Evolutionary conservation across 768 basidiomycete genomes (phyloP), one percentile per base, ranked within the genome.

Genomic region (Neoboletus magnificus): DNA sequence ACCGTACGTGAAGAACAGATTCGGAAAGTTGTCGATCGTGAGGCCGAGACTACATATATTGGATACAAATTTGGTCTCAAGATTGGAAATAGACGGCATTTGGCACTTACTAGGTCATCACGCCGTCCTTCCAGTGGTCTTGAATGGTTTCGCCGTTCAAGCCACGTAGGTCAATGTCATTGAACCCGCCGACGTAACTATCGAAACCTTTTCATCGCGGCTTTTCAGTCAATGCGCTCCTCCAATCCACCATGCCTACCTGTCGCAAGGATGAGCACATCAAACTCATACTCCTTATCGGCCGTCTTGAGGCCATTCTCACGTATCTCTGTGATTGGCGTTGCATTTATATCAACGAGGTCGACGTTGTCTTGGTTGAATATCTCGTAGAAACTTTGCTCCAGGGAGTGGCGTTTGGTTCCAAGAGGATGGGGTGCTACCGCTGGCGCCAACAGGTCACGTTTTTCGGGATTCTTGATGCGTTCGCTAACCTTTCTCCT

Each of bases 291-390:
- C 35, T 59, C 45, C 43, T 30, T 54, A 22, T 53, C 9, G 2
- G 37, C 8, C 22, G 57, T 59, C 27, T 29, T 62, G 9, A 62
- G 16, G 7, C 61, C 61, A 2, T 44, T 55, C 36, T 49, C 44
- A 4, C 3, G 20, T 8, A 62, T 57, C 39, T 62, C 61, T 1
- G 49, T 36, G 18, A 63, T 63, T 1, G 57, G 48, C 0, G 49
- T 46, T 16, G 46, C 46, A 1, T 47, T 59, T 13, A 52, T 3
- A 22, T 63, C 49, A 16, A 63, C 52, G 11, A 63, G 45, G 16
- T 63, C 61, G 2, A 59, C 61, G 6, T 63, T 63, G 1, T 63
- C 57, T 35, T 59, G 62, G 41, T 59, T 50, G 35, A 62, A 40
- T 27, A 46, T 33, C 5, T 62, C 61, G 35, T 62, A 62, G 33